phyloP scores from a whole-genome alignment of 73 alveolate species.

The Tetrahymena elliotti region DNA sequence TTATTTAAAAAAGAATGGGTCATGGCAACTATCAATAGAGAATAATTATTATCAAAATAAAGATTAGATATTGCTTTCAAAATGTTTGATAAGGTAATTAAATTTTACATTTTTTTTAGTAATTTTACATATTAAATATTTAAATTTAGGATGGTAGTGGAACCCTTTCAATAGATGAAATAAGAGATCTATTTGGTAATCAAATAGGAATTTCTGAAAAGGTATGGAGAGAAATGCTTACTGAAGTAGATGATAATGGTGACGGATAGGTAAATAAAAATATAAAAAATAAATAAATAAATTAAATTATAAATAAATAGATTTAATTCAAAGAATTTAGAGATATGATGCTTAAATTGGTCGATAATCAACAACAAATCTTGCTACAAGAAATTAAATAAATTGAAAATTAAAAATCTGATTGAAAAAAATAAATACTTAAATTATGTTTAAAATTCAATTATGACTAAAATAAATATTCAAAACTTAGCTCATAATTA shows the following conservation, averaged over 20 bases:
- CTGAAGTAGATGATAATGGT: conserved; percentile 42
- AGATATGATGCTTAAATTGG: conserved; percentile 26
- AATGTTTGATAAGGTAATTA: conserved; percentile 46
- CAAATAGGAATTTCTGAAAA: conserved; percentile 34
- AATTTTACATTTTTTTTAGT: not conserved
- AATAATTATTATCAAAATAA: conserved; percentile 56
- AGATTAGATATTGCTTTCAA: conserved; percentile 69
- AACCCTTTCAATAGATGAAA: conserved; percentile 54
- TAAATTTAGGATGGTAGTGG: conserved; percentile 51
- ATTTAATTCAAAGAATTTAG: conserved; percentile 22
- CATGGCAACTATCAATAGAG: conserved; percentile 46
- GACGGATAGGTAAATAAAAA: conserved; percentile 32
- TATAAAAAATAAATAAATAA: no score
- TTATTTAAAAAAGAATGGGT: conserved; percentile 15
- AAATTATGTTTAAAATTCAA: not conserved
- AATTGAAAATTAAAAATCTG: not conserved
- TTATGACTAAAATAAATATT: not conserved
- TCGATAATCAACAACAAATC: not conserved
- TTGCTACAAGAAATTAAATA: not conserved
- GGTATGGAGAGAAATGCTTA: conserved; percentile 44
- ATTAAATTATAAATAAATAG: not conserved
- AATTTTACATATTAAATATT: not conserved
- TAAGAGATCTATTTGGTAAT: conserved; percentile 48
- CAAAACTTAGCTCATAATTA: no score
- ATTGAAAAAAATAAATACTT: not conserved